Conservation (phyloP, 2,329 filamentous ascomycete species). For the Aspergillus fischeri region DNA sequence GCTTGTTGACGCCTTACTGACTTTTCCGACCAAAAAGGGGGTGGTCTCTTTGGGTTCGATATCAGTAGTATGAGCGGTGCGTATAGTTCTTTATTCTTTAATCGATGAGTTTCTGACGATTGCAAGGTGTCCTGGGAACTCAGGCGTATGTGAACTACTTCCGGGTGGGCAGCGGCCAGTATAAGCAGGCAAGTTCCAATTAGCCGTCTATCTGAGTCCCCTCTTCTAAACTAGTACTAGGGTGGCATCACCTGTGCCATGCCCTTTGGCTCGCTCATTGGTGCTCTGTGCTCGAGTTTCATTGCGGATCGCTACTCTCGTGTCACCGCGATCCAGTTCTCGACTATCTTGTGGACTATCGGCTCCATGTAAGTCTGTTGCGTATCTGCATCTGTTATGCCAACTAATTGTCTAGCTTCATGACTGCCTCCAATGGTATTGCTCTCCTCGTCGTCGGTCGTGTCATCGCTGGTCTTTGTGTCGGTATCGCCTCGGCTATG, state of each 20-base stretch:
- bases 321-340: slow-evolving; percentile 48
- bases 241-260: slow-evolving; percentile 37
- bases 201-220: not conserved
- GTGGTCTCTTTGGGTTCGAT: no score
- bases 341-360: slow-evolving; percentile 47
- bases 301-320: slow-evolving; percentile 51
- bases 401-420: slow-evolving; percentile 44
- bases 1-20: no score
- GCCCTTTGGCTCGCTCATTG: slow-evolving; percentile 34
- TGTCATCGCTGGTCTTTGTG: slow-evolving; percentile 65
- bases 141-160: slow-evolving; percentile 17
- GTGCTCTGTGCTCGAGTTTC: slow-evolving; percentile 49
- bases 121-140: slow-evolving; percentile 16
- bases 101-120: slow-evolving; percentile 19
- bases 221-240: slow-evolving; percentile 14
- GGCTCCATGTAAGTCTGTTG: slow-evolving; percentile 11
- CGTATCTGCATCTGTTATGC: no score
- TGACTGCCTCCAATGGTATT: slow-evolving; percentile 60
- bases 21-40: no score
- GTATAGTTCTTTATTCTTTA: not conserved
- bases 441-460: slow-evolving; percentile 68
- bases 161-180: slow-evolving; percentile 13
- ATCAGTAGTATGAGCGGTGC: slow-evolving; percentile 32
- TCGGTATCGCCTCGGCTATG: slow-evolving; percentile 68
- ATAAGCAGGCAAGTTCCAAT: slow-evolving; percentile 12